A percentile compares a stretch with the other conserved stretches of the same genome.
These are phyloP conservation scores for Nannochloris sp. DNA, from an alignment of 139 green algal species.

Conservation along the genomic window DNA sequence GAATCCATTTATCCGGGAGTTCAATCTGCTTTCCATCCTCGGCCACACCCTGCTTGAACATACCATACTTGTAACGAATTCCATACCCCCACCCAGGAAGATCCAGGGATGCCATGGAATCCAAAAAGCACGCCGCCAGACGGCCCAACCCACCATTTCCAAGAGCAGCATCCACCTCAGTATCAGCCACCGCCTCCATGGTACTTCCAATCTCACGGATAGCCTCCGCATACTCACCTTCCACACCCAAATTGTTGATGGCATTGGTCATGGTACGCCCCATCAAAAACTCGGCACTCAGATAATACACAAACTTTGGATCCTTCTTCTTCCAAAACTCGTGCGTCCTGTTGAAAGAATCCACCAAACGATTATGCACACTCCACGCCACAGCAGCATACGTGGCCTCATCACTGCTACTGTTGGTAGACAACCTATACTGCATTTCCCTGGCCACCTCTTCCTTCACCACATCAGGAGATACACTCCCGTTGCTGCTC, in stretches of 20 bases:
- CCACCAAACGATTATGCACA: conserved; percentile 76
- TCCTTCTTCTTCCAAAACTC: conserved; percentile 68
- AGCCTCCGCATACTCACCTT: conserved; percentile 62
- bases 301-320: conserved; percentile 95
- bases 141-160: conserved; percentile 97
- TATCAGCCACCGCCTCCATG: conserved; percentile 31
- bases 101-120: conserved; percentile 93
- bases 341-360: conserved; percentile 71
- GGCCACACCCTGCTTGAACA: conserved; percentile 85
- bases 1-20: conserved; percentile 93
- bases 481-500: neutral
- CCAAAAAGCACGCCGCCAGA: conserved; percentile 96
- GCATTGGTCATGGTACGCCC: conserved; percentile 89
- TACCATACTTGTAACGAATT: conserved; percentile 98
- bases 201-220: conserved; percentile 23
- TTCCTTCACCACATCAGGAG: conserved; percentile 1
- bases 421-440: conserved; percentile 2
- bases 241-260: conserved; percentile 89
- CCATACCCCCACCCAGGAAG: conserved; percentile 96
- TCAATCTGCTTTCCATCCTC: conserved; percentile 64
- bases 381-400: conserved; percentile 38
- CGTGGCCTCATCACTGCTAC: neutral
- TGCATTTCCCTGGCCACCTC: conserved; percentile 5
- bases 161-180: conserved; percentile 82
- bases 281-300: conserved; percentile 94